Percentiles rank a stretch among this genome's conserved stretches.
Conservation (phyloP, 805 yeast species). For the Metschnikowia shivogae region DNA sequence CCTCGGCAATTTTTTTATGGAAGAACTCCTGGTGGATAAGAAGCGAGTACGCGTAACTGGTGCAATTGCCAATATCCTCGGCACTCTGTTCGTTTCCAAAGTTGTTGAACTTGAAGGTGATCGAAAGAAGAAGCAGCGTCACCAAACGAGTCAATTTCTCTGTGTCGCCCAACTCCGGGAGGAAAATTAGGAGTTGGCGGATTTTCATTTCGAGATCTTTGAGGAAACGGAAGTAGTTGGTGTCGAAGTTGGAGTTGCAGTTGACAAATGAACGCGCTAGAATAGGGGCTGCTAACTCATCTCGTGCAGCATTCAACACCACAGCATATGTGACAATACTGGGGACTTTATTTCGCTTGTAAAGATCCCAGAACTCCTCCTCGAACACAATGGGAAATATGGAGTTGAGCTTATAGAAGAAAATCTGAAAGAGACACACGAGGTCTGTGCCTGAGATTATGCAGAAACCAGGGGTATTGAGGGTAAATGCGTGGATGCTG, state of each 20-base stretch:
- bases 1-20: constrained; percentile 10
- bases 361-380: constrained; percentile 34
- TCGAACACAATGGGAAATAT: constrained; percentile 41
- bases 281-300: constrained; percentile 24
- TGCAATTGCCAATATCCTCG: constrained; percentile 19
- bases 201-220: constrained; percentile 19
- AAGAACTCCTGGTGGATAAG: constrained; percentile 18
- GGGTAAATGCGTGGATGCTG: constrained; percentile 16
- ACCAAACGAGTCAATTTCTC: constrained; percentile 18
- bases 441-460: constrained; percentile 11
- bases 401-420: constrained; percentile 37
- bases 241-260: constrained; percentile 3
- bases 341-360: constrained; percentile 32
- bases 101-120: constrained; percentile 19
- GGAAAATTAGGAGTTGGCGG: constrained; percentile 19
- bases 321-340: constrained; percentile 41
- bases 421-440: constrained; percentile 29
- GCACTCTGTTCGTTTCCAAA: constrained; percentile 22
- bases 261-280: constrained; percentile 12
- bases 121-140: constrained; percentile 18
- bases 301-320: constrained; percentile 39
- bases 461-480: constrained; percentile 17
- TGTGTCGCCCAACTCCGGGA: constrained; percentile 23
- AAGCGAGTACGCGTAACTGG: constrained; percentile 18
- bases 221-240: constrained; percentile 9